A percentile compares a stretch with the other conserved stretches of the same genome.
Evolutionary conservation across 306 rosid species (phyloP).

Genomic region (Cyamopsis tetragonoloba): DNA sequence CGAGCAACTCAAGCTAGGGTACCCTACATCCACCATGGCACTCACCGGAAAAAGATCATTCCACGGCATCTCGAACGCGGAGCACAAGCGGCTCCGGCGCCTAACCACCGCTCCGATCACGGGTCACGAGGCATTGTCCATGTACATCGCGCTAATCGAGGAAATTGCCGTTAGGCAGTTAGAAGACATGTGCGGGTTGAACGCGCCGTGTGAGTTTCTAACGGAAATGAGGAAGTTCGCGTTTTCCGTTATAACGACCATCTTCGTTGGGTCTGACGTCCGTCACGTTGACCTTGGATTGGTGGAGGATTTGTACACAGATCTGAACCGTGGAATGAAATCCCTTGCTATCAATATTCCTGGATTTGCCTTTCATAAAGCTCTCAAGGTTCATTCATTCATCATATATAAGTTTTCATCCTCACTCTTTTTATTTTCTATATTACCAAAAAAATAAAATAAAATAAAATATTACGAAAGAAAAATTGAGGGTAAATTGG

Average conservation of each 20-base stretch:
- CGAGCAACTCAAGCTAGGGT: slow-evolving; percentile 33
- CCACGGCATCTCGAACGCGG: slow-evolving; percentile 38
- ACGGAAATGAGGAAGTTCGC: slow-evolving; percentile 58
- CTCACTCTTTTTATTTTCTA: too few relatives aligned
- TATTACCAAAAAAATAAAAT: too few relatives aligned
- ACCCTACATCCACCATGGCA: slow-evolving; percentile 35
- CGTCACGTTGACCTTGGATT: slow-evolving; percentile 28
- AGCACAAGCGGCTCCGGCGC: slow-evolving; percentile 67
- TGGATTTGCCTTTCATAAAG: slow-evolving; percentile 60
- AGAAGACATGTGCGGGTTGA: slow-evolving; percentile 34
- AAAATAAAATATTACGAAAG: too few relatives aligned
- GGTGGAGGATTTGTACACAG: slow-evolving; percentile 39
- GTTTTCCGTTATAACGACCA: slow-evolving; percentile 46
- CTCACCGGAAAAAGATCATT: slow-evolving; percentile 41
- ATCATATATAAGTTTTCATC: too few relatives aligned
- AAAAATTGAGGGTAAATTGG: neutral
- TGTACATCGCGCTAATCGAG: slow-evolving; percentile 40
- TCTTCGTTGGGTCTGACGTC: slow-evolving; percentile 47
- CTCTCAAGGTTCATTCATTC: slow-evolving; percentile 80
- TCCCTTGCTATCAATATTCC: slow-evolving; percentile 59
- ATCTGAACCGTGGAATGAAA: slow-evolving; percentile 53
- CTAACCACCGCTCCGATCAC: slow-evolving; percentile 55
- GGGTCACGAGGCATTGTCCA: slow-evolving; percentile 53
- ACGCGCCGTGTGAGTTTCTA: slow-evolving; percentile 43
- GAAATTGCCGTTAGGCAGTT: slow-evolving; percentile 13